phyloP scores from a whole-genome alignment of 140 eudicot species.

The Senecio squalidus region DNA sequence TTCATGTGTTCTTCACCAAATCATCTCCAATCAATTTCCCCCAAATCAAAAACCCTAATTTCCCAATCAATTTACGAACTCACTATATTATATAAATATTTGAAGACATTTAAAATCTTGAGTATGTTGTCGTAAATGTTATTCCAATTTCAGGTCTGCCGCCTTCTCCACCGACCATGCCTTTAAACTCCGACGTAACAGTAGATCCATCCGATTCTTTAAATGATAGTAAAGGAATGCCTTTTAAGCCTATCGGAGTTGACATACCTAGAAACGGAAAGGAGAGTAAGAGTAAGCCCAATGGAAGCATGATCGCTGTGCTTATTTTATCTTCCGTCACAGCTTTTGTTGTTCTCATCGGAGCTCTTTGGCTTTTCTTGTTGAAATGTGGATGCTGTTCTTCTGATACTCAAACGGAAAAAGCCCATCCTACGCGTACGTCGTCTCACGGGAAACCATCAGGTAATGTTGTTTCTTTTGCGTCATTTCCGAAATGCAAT shows the following conservation, averaged over 20 bases:
- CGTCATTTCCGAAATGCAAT: too few species aligned
- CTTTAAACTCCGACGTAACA: slow-evolving; percentile 37
- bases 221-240: slow-evolving; percentile 33
- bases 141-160: slow-evolving; percentile 67
- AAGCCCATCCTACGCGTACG: slow-evolving; percentile 25
- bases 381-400: slow-evolving; percentile 43
- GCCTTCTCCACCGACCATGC: slow-evolving; percentile 77
- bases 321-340: slow-evolving; percentile 67
- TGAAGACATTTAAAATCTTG: neutral
- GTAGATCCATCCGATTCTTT: slow-evolving; percentile 41
- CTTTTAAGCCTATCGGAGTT: slow-evolving; percentile 73
- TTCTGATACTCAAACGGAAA: slow-evolving; percentile 18
- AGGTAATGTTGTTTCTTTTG: slow-evolving; percentile 35
- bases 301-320: slow-evolving; percentile 44
- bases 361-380: slow-evolving; percentile 53
- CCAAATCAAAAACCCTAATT: too few species aligned
- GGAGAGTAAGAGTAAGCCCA: slow-evolving; percentile 27
- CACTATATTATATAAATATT: neutral
- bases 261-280: slow-evolving; percentile 42
- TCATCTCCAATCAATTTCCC: too few species aligned
- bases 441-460: slow-evolving; percentile 46
- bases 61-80: too few species aligned
- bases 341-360: slow-evolving; percentile 53
- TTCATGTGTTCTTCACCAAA: too few species aligned
- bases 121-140: neutral